These are phyloP conservation scores for Aureobasidium subglaciale DNA, from an alignment of 2,329 filamentous ascomycete species.

Conservation along the genomic window DNA sequence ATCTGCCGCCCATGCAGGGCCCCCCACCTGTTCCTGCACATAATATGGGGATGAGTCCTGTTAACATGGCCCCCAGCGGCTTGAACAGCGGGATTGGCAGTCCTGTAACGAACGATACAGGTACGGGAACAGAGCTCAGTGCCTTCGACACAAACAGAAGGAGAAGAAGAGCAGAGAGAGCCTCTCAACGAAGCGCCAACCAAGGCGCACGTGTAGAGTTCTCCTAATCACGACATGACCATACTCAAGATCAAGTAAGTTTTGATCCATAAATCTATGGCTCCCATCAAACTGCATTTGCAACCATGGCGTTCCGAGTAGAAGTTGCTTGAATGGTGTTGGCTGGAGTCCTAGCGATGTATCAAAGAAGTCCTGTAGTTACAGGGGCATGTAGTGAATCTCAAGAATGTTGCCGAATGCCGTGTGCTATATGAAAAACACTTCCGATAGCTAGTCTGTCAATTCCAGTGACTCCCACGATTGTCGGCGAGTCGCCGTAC, in stretches of 20 bases:
- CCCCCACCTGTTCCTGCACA: constrained; percentile 19
- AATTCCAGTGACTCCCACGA: not conserved
- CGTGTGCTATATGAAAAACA: not conserved
- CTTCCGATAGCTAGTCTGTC: not conserved
- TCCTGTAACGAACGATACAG: constrained; percentile 33
- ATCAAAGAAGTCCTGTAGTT: not conserved
- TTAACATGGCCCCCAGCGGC: constrained; percentile 18
- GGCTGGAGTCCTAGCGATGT: constrained; percentile 3
- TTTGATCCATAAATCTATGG: not conserved
- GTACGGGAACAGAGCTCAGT: constrained; percentile 33
- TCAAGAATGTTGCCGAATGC: not conserved
- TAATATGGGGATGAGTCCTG: constrained; percentile 15
- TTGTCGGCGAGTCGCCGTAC: constrained; percentile 4
- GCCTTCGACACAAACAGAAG: constrained; percentile 49
- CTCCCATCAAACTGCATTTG: constrained; percentile 3
- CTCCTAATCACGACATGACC: not conserved
- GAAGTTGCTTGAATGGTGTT: not conserved
- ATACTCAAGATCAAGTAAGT: not conserved
- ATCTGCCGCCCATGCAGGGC: constrained; percentile 18
- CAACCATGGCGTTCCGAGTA: constrained; percentile 8
- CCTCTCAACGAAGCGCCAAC: constrained; percentile 20
- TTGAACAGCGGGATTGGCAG: constrained; percentile 24
- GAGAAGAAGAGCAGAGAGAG: constrained; percentile 47
- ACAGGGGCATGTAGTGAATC: not conserved
- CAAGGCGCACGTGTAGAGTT: constrained; percentile 16